Conservation (phyloP, 495 filamentous ascomycete species). For the Aspergillus baeticus region DNA sequence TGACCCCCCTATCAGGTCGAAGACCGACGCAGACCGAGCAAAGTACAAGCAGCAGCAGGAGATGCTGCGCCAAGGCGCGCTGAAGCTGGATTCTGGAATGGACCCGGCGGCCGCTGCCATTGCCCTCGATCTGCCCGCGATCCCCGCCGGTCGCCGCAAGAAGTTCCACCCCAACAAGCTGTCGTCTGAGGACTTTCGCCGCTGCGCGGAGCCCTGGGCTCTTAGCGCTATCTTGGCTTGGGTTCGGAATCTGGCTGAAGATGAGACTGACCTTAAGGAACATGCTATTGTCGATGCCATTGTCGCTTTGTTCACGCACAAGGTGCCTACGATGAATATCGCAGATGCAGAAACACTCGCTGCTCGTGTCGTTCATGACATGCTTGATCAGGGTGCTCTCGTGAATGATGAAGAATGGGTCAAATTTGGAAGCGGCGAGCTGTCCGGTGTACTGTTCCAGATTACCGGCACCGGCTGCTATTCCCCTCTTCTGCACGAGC, state of each 20-base stretch:
- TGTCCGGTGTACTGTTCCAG: conserved; percentile 90
- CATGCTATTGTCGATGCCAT: conserved; percentile 82
- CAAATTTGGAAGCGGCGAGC: conserved; percentile 72
- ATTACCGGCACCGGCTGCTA: conserved; percentile 94
- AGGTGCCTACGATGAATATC: conserved; percentile 98
- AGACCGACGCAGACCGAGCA: conserved; percentile 82
- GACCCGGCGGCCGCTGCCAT: conserved; percentile 51
- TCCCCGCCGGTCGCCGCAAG: conserved; percentile 67
- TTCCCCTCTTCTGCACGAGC: conserved; percentile 74
- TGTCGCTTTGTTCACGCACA: conserved; percentile 87
- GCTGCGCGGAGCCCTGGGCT: conserved; percentile 89
- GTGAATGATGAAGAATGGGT: conserved; percentile 97
- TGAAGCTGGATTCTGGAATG: conserved; percentile 37
- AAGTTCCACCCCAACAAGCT: conserved; percentile 89
- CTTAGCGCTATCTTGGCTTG: conserved; percentile 83
- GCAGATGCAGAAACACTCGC: conserved; percentile 91
- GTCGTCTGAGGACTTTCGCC: conserved; percentile 77
- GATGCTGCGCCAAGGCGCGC: conserved; percentile 47
- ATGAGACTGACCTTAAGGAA: conserved; percentile 76
- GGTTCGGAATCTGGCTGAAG: conserved; percentile 85
- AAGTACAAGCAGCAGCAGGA: conserved; percentile 60
- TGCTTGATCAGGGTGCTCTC: conserved; percentile 76
- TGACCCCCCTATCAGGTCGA: conserved; percentile 80
- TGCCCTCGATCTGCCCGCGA: conserved; percentile 66
- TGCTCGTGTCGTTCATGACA: conserved; percentile 72